These are phyloP conservation scores for Phoma sp. DNA, from an alignment of 2,329 filamentous ascomycete genomes.

Conservation along the genomic window DNA sequence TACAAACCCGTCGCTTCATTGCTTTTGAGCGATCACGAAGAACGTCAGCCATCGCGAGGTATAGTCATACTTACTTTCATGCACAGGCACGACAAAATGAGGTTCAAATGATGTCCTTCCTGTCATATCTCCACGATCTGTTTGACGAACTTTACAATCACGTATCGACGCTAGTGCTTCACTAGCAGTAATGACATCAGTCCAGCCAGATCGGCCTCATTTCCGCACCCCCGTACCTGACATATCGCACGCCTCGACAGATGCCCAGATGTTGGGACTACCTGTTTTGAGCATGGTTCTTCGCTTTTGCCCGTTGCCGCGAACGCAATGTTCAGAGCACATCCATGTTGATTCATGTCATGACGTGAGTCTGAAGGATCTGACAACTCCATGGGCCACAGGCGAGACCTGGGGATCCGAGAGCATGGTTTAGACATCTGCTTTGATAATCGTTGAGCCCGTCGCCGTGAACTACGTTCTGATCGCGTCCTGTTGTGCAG, in stretches of 20 bases:
- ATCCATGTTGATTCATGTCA: constrained; percentile 7
- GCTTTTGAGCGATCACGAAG: neutral
- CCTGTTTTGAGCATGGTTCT: constrained; percentile 1
- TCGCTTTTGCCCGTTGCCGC: constrained; percentile 1
- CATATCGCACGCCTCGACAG: constrained; percentile 7
- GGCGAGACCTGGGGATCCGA: constrained; percentile 8
- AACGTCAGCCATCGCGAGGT: neutral
- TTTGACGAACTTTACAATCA: constrained; percentile 1
- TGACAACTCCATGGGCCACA: neutral
- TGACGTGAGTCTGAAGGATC: constrained; percentile 15
- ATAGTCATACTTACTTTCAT: too few relatives aligned
- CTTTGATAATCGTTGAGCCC: constrained; percentile 2
- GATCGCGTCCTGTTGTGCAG: constrained; percentile 3
- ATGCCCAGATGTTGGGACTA: neutral
- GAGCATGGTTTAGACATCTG: constrained; percentile 1
- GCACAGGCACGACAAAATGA: neutral
- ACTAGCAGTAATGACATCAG: constrained; percentile 15
- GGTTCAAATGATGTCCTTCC: neutral
- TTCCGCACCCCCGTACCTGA: constrained; percentile 16
- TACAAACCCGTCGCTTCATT: neutral
- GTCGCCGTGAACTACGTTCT: neutral
- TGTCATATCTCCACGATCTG: constrained; percentile 2
- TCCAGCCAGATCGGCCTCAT: constrained; percentile 4
- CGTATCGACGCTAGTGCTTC: constrained; percentile 9
- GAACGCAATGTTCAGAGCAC: neutral